Conservation (phyloP, 2,329 filamentous ascomycete genomes). For the Tolypocladium pustulatum region DNA sequence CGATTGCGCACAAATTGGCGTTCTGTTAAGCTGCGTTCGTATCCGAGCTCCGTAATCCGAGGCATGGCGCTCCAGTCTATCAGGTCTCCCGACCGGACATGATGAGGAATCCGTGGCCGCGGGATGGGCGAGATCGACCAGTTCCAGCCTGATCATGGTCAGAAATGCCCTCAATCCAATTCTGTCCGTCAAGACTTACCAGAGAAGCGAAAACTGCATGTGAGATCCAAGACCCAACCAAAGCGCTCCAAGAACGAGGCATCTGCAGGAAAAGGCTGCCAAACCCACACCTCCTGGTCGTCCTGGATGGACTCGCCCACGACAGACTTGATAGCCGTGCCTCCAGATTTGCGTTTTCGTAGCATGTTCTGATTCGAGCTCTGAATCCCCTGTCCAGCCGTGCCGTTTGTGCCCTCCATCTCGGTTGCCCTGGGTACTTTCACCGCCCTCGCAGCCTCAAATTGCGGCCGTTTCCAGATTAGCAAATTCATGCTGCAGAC, state of each 20-base stretch:
- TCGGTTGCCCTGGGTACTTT: conserved; percentile 9
- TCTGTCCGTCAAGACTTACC: conserved; percentile 24
- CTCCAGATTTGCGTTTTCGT: conserved; percentile 8
- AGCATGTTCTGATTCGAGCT: conserved; percentile 4
- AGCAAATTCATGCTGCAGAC: conserved; percentile 38
- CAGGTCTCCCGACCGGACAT: conserved; percentile 20
- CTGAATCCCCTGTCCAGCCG: neutral
- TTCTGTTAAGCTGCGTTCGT: conserved; percentile 29
- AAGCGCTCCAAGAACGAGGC: conserved; percentile 38
- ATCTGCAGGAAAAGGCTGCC: conserved; percentile 47
- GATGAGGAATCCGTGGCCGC: conserved; percentile 28
- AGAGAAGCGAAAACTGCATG: conserved; percentile 41
- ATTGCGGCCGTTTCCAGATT: conserved; percentile 45
- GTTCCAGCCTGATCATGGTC: conserved; percentile 39
- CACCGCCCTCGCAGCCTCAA: conserved; percentile 41
- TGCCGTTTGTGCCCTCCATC: neutral
- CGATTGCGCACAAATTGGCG: conserved; percentile 33
- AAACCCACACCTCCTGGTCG: conserved; percentile 39
- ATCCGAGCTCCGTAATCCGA: conserved; percentile 32
- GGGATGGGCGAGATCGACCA: conserved; percentile 41
- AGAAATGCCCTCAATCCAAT: neutral
- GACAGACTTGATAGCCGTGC: neutral
- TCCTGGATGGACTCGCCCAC: neutral
- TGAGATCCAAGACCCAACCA: conserved; percentile 46
- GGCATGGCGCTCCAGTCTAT: conserved; percentile 32